Conservation (phyloP, 345 rosid genomes). For the Hibiscus trionum region DNA sequence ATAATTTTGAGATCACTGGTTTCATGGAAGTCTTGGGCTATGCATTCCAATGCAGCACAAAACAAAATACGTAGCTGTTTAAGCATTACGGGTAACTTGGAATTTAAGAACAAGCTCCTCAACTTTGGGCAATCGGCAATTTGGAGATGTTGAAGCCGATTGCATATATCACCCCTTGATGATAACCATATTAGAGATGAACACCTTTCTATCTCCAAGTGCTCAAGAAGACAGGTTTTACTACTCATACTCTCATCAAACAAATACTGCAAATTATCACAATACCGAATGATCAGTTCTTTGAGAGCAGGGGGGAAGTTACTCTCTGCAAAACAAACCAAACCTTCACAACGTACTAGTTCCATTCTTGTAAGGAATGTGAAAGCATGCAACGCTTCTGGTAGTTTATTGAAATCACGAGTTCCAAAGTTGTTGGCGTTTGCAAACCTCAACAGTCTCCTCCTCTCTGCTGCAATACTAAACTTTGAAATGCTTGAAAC, state of each 20-base stretch:
- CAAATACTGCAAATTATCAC: background rate
- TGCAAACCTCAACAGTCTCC: background rate
- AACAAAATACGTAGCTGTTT: background rate
- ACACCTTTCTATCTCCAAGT: background rate
- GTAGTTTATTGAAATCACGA: background rate
- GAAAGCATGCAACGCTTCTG: background rate
- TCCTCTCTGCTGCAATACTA: background rate
- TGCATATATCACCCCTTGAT: background rate
- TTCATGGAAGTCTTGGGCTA: background rate
- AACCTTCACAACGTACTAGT: background rate
- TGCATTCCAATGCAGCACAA: background rate
- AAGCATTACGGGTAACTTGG: background rate
- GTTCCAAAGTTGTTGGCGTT: background rate
- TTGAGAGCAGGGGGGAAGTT: background rate
- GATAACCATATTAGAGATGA: background rate
- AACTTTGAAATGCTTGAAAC: background rate
- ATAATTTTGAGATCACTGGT: background rate
- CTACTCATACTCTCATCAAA: background rate
- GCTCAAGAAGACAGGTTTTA: background rate
- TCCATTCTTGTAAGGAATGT: background rate
- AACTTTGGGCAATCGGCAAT: fast-evolving
- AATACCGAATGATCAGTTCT: background rate
- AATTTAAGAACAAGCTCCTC: background rate
- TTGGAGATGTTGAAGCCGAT: background rate
- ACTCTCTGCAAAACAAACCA: background rate